Evolutionary conservation across 768 basidiomycete species (phyloP).

Genomic region (Russula olivacea): DNA sequence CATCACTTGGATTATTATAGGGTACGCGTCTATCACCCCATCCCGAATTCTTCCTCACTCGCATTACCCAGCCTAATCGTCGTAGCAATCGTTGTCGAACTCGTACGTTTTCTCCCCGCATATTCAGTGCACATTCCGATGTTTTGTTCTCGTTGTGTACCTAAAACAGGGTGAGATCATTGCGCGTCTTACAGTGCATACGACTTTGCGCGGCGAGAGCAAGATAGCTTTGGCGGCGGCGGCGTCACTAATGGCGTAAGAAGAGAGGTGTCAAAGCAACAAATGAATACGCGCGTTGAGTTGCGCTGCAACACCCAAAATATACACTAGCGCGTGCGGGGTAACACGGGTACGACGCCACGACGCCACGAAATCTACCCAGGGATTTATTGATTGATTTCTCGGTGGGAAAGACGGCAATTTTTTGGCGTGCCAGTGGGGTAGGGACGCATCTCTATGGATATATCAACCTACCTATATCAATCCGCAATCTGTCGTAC

Average conservation of each 20-base stretch:
- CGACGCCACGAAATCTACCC: not conserved
- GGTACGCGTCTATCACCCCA: constrained; percentile 35
- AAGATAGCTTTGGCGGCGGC: not conserved
- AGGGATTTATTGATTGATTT: not conserved
- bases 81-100: constrained; percentile 81
- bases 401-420: not conserved
- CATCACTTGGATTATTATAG: constrained; percentile 78
- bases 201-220: constrained; percentile 31
- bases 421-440: not conserved
- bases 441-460: not conserved
- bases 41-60: constrained; percentile 18
- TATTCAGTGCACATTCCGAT: not conserved
- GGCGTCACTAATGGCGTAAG: not conserved
- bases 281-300: not conserved
- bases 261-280: too few species aligned
- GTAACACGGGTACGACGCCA: not conserved
- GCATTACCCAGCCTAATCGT: constrained; percentile 67
- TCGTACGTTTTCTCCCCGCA: constrained; percentile 41
- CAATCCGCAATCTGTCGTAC: too few species aligned
- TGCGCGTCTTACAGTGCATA: constrained; percentile 68
- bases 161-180: constrained; percentile 66
- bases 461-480: too few species aligned
- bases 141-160: not conserved
- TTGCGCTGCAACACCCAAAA: not conserved
- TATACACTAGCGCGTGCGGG: not conserved